Percentiles rank a stretch among this genome's conserved stretches.
These are phyloP conservation scores for Leccinum variicolor DNA, from an alignment of 768 basidiomycete genomes.

Conservation along the genomic window DNA sequence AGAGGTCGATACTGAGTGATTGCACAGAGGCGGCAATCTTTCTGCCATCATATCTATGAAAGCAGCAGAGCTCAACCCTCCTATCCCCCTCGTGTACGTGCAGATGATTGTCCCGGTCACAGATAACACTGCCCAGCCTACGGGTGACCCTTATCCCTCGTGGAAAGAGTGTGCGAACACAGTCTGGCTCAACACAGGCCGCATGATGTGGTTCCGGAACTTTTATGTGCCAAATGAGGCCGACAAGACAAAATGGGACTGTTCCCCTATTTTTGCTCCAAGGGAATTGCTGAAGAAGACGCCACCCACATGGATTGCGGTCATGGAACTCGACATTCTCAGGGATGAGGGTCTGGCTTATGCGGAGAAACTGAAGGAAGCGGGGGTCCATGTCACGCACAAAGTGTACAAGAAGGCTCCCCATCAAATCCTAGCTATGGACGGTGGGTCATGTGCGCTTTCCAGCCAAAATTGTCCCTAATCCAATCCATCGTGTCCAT, in stretches of 20 bases:
- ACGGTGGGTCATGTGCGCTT: conserved; percentile 42
- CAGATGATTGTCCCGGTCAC: conserved; percentile 72
- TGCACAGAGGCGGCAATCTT: conserved; percentile 66
- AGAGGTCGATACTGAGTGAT: neutral
- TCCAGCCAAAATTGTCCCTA: neutral
- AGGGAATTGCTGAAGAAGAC: conserved; percentile 48
- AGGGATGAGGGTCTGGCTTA: conserved; percentile 66
- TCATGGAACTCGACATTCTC: conserved; percentile 68
- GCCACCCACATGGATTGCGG: conserved; percentile 63
- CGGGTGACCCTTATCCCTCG: conserved; percentile 36
- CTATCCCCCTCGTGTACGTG: conserved; percentile 56
- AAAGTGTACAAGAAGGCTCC: conserved; percentile 62
- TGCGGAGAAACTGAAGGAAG: conserved; percentile 51
- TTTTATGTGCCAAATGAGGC: conserved; percentile 64
- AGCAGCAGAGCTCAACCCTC: conserved; percentile 46
- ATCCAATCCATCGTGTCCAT: neutral
- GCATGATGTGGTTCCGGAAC: conserved; percentile 73
- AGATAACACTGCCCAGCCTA: conserved; percentile 62
- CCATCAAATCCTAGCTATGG: conserved; percentile 75
- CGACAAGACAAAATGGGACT: conserved; percentile 65
- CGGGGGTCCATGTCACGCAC: conserved; percentile 52
- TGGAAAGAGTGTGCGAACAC: conserved; percentile 62
- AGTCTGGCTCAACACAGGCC: conserved; percentile 56
- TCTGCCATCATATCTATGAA: conserved; percentile 66
- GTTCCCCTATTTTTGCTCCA: conserved; percentile 69